Evolutionary conservation across 2,329 filamentous ascomycete genomes (phyloP).

Genomic region (Colletotrichum kahawae): DNA sequence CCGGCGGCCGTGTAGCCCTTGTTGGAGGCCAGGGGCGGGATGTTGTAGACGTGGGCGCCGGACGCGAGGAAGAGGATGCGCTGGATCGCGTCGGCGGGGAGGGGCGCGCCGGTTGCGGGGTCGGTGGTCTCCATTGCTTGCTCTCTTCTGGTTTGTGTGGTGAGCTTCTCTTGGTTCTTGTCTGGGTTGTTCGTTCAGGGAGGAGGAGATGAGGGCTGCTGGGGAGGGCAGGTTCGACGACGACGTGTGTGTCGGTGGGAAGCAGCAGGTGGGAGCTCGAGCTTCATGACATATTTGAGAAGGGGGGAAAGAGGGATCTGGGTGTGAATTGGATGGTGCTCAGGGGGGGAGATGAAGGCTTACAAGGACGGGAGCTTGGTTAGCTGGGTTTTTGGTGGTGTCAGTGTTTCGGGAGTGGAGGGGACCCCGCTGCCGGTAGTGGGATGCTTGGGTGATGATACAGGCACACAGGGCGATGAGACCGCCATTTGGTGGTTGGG

Average conservation of each 20-base stretch:
- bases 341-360: slow-evolving; percentile 17
- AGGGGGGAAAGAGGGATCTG: background rate
- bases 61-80: slow-evolving; percentile 79
- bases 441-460: slow-evolving; percentile 1
- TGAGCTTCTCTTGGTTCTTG: background rate
- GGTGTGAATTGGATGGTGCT: slow-evolving; percentile 5
- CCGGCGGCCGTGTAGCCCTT: slow-evolving; percentile 78
- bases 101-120: slow-evolving; percentile 70
- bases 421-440: slow-evolving; percentile 19
- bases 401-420: slow-evolving; percentile 20
- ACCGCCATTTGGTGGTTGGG: background rate
- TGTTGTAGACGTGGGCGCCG: slow-evolving; percentile 84
- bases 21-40: slow-evolving; percentile 78
- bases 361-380: slow-evolving; percentile 21
- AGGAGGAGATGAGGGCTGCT: background rate
- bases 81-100: slow-evolving; percentile 80
- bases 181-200: background rate
- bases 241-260: background rate
- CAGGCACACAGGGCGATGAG: slow-evolving; percentile 12
- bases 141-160: background rate
- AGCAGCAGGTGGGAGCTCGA: background rate
- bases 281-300: background rate
- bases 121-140: slow-evolving; percentile 67
- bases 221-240: background rate
- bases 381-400: slow-evolving; percentile 8